Evolutionary conservation across 2,329 filamentous ascomycete genomes (phyloP).

Genomic region (Ceratocystis albifundus): DNA sequence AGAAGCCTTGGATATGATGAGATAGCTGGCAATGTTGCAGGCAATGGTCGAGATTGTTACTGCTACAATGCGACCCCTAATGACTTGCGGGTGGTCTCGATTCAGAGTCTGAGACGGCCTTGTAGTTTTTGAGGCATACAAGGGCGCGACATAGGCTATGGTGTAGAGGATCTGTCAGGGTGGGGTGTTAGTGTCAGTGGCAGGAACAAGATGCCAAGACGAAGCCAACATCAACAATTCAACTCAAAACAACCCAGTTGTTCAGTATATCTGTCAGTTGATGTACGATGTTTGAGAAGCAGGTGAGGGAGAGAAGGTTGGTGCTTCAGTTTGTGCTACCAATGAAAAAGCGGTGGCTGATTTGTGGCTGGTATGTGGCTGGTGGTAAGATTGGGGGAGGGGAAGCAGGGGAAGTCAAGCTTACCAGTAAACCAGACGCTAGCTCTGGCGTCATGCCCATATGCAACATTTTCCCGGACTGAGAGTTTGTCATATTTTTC

Average conservation of each 20-base stretch:
- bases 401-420: slow-evolving; percentile 17
- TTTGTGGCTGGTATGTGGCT: slow-evolving; percentile 17
- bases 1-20: slow-evolving; percentile 46
- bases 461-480: neutral
- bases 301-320: neutral
- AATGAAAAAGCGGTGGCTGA: neutral
- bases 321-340: neutral
- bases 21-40: slow-evolving; percentile 51
- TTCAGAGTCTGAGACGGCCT: slow-evolving; percentile 68
- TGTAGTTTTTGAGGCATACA: slow-evolving; percentile 72
- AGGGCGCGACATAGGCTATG: slow-evolving; percentile 77
- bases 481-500: neutral
- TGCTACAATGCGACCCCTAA: slow-evolving; percentile 70
- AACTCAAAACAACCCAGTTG: neutral
- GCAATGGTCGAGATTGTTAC: slow-evolving; percentile 64
- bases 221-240: neutral
- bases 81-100: slow-evolving; percentile 79
- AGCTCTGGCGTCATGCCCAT: slow-evolving; percentile 7
- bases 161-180: slow-evolving; percentile 59
- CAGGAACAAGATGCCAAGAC: slow-evolving; percentile 16
- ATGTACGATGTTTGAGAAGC: neutral
- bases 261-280: neutral
- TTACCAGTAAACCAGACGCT: slow-evolving; percentile 27
- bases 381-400: slow-evolving; percentile 8
- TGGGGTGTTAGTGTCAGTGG: slow-evolving; percentile 13